A percentile compares a stretch with the other conserved stretches of the same genome.
phyloP scores from a whole-genome alignment of 371 early-diverging fungal genomes.

The Rhizomucor miehei region DNA sequence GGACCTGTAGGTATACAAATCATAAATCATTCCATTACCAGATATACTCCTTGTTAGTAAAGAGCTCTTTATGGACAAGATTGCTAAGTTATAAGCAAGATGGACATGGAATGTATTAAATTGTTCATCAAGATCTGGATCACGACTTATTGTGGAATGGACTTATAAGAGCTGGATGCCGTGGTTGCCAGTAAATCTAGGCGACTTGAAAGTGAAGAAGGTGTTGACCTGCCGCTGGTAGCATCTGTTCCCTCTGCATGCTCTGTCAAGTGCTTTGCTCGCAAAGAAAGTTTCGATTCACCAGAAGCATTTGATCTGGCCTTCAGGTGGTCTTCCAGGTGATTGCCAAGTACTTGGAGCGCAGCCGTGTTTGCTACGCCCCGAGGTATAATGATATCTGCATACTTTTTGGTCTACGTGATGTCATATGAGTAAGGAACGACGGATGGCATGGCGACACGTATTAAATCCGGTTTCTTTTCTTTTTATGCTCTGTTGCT shows the following conservation, averaged over 20 bases:
- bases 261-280: slow-evolving; percentile 1
- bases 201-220: slow-evolving; percentile 4
- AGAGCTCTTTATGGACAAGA: too few relatives aligned
- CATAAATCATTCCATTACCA: too few relatives aligned
- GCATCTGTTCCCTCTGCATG: not conserved
- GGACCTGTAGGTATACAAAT: too few relatives aligned
- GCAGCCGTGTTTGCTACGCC: slow-evolving; percentile 76
- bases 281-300: not conserved
- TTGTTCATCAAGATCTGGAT: not conserved
- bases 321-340: slow-evolving; percentile 55
- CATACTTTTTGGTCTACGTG: slow-evolving; percentile 71
- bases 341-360: slow-evolving; percentile 66
- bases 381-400: slow-evolving; percentile 86
- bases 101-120: not conserved
- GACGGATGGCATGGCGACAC: too few relatives aligned
- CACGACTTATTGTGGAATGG: slow-evolving; percentile 36
- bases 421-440: not conserved
- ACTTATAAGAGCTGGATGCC: slow-evolving; percentile 31
- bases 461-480: too few relatives aligned
- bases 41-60: too few relatives aligned
- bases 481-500: slow-evolving; percentile 2
- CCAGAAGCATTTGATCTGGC: not conserved
- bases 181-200: slow-evolving; percentile 26
- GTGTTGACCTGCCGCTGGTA: not conserved
- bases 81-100: too few relatives aligned